Evolutionary conservation across 176 grass and related monocot species (phyloP).

Genomic region (Oropetium thomaeum): DNA sequence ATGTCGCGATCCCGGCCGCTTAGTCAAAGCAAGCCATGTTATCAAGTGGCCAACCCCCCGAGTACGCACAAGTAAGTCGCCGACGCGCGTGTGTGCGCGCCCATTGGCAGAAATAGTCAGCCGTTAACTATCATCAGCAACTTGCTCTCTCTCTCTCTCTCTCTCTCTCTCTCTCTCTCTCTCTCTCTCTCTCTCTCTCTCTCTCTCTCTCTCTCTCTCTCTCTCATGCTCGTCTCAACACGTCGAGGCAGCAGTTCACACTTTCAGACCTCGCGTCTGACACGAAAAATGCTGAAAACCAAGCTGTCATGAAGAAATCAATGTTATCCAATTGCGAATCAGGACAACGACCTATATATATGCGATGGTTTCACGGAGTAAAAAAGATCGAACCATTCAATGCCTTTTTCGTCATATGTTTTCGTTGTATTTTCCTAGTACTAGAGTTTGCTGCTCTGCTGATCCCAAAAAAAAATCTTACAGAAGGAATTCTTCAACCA

Average conservation of each 20-base stretch:
- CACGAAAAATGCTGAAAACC: background rate
- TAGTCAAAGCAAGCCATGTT: conserved; percentile 5
- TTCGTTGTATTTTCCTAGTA: background rate
- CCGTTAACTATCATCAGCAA: background rate
- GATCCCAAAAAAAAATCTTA: background rate
- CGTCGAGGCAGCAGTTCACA: conserved; percentile 4
- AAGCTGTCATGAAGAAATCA: conserved; percentile 1
- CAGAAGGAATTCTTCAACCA: conserved; percentile 24
- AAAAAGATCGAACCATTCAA: background rate
- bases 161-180: background rate
- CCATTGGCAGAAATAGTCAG: conserved; percentile 17
- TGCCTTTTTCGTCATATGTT: background rate
- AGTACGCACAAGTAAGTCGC: background rate
- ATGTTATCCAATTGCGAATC: conserved; percentile 21
- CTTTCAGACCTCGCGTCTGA: background rate
- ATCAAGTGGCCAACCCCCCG: conserved; percentile 13
- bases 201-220: background rate
- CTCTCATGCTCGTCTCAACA: background rate
- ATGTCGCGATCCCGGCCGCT: background rate
- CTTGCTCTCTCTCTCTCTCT: background rate
- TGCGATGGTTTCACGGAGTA: background rate
- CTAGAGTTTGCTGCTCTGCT: background rate
- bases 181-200: background rate
- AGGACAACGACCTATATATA: conserved; percentile 33
- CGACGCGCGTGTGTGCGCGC: conserved; percentile 25